These are phyloP conservation scores for Boletales sp. DNA, from an alignment of 768 basidiomycete genomes.

Conservation along the genomic window DNA sequence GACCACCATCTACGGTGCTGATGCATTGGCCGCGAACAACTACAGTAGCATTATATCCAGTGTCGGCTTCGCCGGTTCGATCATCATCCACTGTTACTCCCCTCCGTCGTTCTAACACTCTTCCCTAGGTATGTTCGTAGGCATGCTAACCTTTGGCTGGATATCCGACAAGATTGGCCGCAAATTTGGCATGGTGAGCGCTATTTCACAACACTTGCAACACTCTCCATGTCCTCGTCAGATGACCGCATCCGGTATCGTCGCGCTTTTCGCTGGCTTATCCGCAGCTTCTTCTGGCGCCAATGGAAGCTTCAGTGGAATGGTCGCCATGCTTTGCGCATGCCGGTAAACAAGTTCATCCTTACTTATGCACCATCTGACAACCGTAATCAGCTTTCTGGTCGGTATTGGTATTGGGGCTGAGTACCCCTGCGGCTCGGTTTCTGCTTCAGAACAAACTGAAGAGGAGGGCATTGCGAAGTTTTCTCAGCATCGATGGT, in stretches of 20 bases:
- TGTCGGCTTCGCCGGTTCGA: conserved; percentile 75
- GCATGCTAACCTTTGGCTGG: conserved; percentile 80
- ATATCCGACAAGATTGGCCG: conserved; percentile 83
- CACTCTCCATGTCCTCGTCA: conserved; percentile 27
- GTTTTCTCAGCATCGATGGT: conserved; percentile 81
- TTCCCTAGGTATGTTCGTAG: conserved; percentile 76
- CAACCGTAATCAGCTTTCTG: conserved; percentile 54
- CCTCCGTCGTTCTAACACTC: conserved; percentile 60
- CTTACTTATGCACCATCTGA: neutral
- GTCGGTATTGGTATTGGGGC: conserved; percentile 87
- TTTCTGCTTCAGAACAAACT: conserved; percentile 85
- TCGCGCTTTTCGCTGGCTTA: conserved; percentile 78
- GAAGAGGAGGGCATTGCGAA: conserved; percentile 78
- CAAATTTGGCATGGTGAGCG: conserved; percentile 80
- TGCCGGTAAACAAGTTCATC: conserved; percentile 52
- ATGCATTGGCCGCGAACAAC: conserved; percentile 46
- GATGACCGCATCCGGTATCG: conserved; percentile 82
- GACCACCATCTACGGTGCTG: conserved; percentile 62
- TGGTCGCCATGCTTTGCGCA: conserved; percentile 74
- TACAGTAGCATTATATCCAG: conserved; percentile 63
- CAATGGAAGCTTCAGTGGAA: conserved; percentile 61
- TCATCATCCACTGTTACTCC: conserved; percentile 62
- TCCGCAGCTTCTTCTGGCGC: conserved; percentile 83
- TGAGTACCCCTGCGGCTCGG: conserved; percentile 88
- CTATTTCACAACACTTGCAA: neutral